Conservation (phyloP, 805 yeast species). For the Kluyveromyces wickerhamii region DNA sequence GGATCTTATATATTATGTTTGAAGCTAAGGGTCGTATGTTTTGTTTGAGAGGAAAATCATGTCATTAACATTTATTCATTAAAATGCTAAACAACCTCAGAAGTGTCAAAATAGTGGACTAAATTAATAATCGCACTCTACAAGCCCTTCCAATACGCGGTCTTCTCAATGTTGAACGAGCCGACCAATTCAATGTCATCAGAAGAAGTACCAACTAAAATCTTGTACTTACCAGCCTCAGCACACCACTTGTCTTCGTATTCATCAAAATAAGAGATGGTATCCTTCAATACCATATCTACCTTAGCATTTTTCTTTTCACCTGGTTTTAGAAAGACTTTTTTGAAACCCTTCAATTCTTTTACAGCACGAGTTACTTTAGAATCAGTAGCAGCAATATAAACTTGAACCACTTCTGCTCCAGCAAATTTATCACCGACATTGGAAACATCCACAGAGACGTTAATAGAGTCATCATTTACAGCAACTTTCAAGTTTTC, state of each 20-base stretch:
- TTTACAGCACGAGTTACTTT: slow-evolving; percentile 43
- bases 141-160: slow-evolving; percentile 19
- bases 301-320: slow-evolving; percentile 34
- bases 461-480: slow-evolving; percentile 19
- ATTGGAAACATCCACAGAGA: slow-evolving; percentile 38
- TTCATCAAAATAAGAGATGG: slow-evolving; percentile 47
- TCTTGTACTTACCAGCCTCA: slow-evolving; percentile 43
- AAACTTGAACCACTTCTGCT: slow-evolving; percentile 49
- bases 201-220: slow-evolving; percentile 37
- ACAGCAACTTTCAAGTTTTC: slow-evolving; percentile 30
- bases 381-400: slow-evolving; percentile 33
- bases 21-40: too few species aligned
- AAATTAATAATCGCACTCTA: too few species aligned
- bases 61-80: too few species aligned
- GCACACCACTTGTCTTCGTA: slow-evolving; percentile 42
- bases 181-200: slow-evolving; percentile 22
- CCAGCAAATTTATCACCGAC: slow-evolving; percentile 40
- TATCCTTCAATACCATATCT: slow-evolving; percentile 38
- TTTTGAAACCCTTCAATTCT: slow-evolving; percentile 52
- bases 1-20: too few species aligned
- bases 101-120: too few species aligned
- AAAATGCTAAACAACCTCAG: too few species aligned
- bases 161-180: slow-evolving; percentile 16
- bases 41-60: too few species aligned
- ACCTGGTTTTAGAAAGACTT: slow-evolving; percentile 40